Evolutionary conservation across 2,329 filamentous ascomycete species (phyloP).

Genomic region (Hypoxylon rubiginosum): DNA sequence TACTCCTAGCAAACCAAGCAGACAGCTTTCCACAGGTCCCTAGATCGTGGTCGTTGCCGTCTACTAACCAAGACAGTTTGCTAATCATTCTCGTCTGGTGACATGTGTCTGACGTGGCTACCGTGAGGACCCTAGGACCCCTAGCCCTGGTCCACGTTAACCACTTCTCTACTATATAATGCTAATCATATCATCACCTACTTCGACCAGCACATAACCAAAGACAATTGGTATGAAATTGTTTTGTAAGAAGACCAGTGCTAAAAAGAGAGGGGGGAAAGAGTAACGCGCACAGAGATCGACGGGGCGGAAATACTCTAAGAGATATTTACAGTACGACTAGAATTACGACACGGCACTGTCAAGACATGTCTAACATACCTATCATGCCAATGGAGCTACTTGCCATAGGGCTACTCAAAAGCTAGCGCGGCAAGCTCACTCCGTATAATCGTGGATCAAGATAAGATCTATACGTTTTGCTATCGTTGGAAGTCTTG

Average conservation of each 20-base stretch:
- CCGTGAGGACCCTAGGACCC: constrained; percentile 15
- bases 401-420: too few species aligned
- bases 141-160: neutral
- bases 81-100: constrained; percentile 17
- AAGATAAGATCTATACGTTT: neutral
- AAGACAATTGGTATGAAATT: constrained; percentile 1
- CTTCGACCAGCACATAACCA: neutral
- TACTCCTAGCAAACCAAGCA: neutral
- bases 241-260: neutral
- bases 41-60: neutral
- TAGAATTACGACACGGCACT: neutral
- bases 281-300: constrained; percentile 31
- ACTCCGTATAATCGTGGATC: constrained; percentile 1
- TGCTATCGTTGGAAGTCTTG: constrained; percentile 1
- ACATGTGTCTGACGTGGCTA: constrained; percentile 7
- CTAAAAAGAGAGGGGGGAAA: constrained; percentile 4
- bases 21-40: neutral
- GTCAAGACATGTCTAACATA: constrained; percentile 15
- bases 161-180: constrained; percentile 1
- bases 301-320: constrained; percentile 13
- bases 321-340: constrained; percentile 14
- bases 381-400: constrained; percentile 1
- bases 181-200: neutral
- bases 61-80: neutral
- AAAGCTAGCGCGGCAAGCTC: constrained; percentile 1